phyloP scores from a whole-genome alignment of 805 yeast genomes.

The Alloascoidea africana region DNA sequence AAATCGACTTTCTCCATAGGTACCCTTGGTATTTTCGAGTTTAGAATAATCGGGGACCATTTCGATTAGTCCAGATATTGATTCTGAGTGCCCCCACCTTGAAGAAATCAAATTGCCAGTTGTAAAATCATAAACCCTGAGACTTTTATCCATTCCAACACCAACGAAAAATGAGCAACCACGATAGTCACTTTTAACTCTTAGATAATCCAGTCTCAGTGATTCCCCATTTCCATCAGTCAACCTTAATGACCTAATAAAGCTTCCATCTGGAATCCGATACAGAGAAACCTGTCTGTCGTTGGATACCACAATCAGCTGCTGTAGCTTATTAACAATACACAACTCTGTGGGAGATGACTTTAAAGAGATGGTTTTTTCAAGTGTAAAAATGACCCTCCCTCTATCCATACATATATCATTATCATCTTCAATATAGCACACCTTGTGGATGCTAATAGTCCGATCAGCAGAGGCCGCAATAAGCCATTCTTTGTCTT shows the following conservation, averaged over 20 bases:
- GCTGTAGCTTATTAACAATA: constrained; percentile 16
- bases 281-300: constrained; percentile 33
- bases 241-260: constrained; percentile 24
- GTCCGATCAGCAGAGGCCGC: constrained; percentile 52
- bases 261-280: constrained; percentile 19
- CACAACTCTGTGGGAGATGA: constrained; percentile 32
- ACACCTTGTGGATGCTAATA: constrained; percentile 33
- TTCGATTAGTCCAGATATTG: constrained; percentile 26
- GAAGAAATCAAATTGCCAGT: constrained; percentile 32
- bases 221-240: constrained; percentile 19
- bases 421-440: constrained; percentile 13
- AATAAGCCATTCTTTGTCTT: constrained; percentile 19
- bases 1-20: constrained; percentile 5
- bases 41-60: no score
- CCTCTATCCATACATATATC: no score
- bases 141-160: constrained; percentile 37
- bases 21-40: constrained; percentile 4
- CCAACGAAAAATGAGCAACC: constrained; percentile 17
- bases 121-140: constrained; percentile 30
- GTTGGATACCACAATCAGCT: constrained; percentile 32
- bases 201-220: constrained; percentile 25
- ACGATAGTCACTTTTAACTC: constrained; percentile 19
- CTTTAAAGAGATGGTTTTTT: constrained; percentile 34
- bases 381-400: constrained; percentile 16
- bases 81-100: constrained; percentile 48